These are phyloP conservation scores for Oryza brachyantha DNA, from an alignment of 176 grass and related monocot genomes.

Conservation along the genomic window DNA sequence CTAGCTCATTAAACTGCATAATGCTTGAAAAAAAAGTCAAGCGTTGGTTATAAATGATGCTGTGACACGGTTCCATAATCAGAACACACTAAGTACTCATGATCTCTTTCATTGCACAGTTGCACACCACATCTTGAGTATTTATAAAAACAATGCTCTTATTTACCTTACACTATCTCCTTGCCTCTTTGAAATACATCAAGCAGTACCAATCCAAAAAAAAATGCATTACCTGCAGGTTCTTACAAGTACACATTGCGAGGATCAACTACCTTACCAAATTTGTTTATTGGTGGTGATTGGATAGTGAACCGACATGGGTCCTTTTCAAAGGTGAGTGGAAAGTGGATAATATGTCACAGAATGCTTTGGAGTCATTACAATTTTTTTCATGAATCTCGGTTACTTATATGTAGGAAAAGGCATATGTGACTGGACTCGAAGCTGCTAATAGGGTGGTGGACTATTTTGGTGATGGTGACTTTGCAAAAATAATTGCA, in stretches of 20 bases:
- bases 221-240: conserved; percentile 48
- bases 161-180: conserved; percentile 5
- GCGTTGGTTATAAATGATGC: background rate
- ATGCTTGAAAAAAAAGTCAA: background rate
- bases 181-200: background rate
- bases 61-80: conserved; percentile 19
- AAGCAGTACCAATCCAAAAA: background rate
- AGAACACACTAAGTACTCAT: background rate
- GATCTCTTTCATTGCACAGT: conserved; percentile 4
- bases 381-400: conserved; percentile 20
- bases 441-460: conserved; percentile 83
- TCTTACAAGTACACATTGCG: conserved; percentile 67
- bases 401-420: conserved; percentile 60
- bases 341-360: conserved; percentile 6
- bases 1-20: background rate
- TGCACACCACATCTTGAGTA: background rate
- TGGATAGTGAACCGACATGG: conserved; percentile 91
- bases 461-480: conserved; percentile 65
- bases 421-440: conserved; percentile 84
- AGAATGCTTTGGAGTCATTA: conserved; percentile 6
- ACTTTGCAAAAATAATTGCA: conserved; percentile 87
- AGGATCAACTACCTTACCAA: conserved; percentile 68
- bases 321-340: conserved; percentile 75
- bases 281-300: conserved; percentile 83
- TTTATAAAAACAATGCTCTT: background rate